A percentile compares a stretch with the other conserved stretches of the same genome.
These are phyloP conservation scores for Larix kaempferi DNA, from an alignment of 75 land plant species.

Conservation along the genomic window DNA sequence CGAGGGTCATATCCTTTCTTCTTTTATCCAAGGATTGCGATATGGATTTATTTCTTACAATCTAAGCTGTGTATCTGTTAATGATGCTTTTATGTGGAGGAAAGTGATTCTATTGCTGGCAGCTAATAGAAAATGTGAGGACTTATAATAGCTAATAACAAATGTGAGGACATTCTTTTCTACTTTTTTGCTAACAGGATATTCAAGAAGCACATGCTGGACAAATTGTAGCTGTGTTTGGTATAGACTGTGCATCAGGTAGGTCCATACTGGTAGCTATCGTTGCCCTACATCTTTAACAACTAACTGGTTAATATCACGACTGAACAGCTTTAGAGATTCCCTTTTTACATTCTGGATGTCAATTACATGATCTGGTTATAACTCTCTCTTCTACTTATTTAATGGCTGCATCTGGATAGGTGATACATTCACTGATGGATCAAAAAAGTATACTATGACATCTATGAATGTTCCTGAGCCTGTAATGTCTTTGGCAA, in stretches of 20 bases:
- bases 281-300: neutral
- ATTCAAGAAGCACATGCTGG: constrained; percentile 98
- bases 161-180: neutral
- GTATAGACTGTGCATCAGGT: constrained; percentile 99
- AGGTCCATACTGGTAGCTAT: neutral
- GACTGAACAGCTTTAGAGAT: neutral
- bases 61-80: neutral
- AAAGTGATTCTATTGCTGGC: neutral
- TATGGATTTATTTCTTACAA: neutral
- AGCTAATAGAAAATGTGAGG: neutral
- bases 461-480: constrained; percentile 99
- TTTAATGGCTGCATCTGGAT: constrained; percentile 4
- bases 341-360: neutral
- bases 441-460: constrained; percentile 92
- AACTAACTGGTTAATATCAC: neutral
- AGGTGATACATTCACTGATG: constrained; percentile 99
- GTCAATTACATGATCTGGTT: neutral
- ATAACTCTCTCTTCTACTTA: neutral
- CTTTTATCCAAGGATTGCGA: neutral
- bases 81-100: neutral
- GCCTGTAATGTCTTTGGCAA: constrained; percentile 98
- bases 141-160: neutral
- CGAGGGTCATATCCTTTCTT: neutral
- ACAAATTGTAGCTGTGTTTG: constrained; percentile 99
- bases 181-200: constrained; percentile 46